phyloP scores from a whole-genome alignment of 148 eudicot species.

The Tetragonia tetragonoides region DNA sequence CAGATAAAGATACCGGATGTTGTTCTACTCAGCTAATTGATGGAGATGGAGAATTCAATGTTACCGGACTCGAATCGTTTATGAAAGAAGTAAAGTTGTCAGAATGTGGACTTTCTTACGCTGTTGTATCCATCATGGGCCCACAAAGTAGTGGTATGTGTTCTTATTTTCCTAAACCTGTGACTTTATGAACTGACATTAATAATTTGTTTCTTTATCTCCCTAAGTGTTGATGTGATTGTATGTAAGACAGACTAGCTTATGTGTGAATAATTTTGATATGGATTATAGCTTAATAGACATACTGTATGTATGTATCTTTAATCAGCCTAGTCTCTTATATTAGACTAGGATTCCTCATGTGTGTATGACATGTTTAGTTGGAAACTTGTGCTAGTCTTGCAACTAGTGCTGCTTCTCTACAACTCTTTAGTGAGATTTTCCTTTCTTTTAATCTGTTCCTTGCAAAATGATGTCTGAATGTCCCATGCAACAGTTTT shows the following conservation, averaged over 20 bases:
- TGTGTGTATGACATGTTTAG: neutral
- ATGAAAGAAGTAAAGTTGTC: slow-evolving; percentile 75
- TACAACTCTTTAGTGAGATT: neutral
- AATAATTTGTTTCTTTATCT: neutral
- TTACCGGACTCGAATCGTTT: slow-evolving; percentile 61
- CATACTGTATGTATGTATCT: neutral
- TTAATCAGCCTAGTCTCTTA: neutral
- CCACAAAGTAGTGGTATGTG: slow-evolving; percentile 96
- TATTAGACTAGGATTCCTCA: neutral
- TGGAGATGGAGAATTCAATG: slow-evolving; percentile 87
- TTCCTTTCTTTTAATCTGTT: neutral
- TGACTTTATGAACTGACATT: neutral
- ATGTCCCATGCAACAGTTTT: neutral
- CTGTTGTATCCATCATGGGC: slow-evolving; percentile 96
- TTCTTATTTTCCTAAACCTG: neutral
- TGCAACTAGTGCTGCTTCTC: neutral
- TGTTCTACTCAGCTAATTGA: slow-evolving; percentile 91
- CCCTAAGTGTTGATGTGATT: neutral
- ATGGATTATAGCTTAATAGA: neutral
- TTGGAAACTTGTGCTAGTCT: neutral
- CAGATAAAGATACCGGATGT: slow-evolving; percentile 52
- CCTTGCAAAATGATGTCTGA: neutral
- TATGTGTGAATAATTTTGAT: neutral
- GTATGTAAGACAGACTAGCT: neutral
- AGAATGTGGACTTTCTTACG: slow-evolving; percentile 96